A percentile compares a stretch with the other conserved stretches of the same genome.
Evolutionary conservation across 2,329 filamentous ascomycete species (phyloP).

Genomic region (Metarhizium anisopliae): DNA sequence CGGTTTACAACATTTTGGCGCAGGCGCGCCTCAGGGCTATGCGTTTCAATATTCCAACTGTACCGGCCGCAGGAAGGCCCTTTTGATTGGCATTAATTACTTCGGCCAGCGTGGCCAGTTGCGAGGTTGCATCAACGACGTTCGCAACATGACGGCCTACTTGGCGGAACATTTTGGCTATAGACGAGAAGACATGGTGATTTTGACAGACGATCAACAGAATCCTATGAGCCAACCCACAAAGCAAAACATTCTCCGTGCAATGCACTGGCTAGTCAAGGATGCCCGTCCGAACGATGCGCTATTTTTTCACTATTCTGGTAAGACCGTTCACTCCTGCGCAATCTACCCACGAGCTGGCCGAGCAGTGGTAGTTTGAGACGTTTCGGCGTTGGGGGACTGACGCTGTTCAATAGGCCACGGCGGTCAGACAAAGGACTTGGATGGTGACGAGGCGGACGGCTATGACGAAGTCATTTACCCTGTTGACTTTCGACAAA

Average conservation of each 20-base stretch:
- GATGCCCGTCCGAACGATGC: conserved; percentile 89
- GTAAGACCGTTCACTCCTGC: conserved; percentile 34
- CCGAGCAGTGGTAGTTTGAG: neutral
- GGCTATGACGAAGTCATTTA: conserved; percentile 81
- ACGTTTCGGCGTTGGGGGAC: neutral
- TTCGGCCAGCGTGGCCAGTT: conserved; percentile 87
- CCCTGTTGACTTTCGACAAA: conserved; percentile 69
- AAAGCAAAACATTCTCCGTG: conserved; percentile 87
- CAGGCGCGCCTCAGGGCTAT: conserved; percentile 72
- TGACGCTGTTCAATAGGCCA: conserved; percentile 41
- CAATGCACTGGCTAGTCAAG: conserved; percentile 97
- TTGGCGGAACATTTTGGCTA: conserved; percentile 85
- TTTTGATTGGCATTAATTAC: conserved; percentile 94
- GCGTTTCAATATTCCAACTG: conserved; percentile 88
- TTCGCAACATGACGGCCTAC: conserved; percentile 92
- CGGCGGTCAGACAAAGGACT: conserved; percentile 71
- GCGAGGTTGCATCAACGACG: conserved; percentile 92
- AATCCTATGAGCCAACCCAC: conserved; percentile 96
- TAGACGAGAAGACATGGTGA: conserved; percentile 92
- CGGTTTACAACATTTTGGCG: conserved; percentile 63
- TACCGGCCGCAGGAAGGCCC: conserved; percentile 77
- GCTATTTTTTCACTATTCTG: conserved; percentile 95
- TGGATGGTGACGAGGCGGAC: conserved; percentile 73
- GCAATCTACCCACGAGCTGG: neutral
- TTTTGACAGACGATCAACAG: conserved; percentile 92